Evolutionary conservation across 2,329 filamentous ascomycete species (phyloP).

Genomic region (Cyphellophora attinorum): DNA sequence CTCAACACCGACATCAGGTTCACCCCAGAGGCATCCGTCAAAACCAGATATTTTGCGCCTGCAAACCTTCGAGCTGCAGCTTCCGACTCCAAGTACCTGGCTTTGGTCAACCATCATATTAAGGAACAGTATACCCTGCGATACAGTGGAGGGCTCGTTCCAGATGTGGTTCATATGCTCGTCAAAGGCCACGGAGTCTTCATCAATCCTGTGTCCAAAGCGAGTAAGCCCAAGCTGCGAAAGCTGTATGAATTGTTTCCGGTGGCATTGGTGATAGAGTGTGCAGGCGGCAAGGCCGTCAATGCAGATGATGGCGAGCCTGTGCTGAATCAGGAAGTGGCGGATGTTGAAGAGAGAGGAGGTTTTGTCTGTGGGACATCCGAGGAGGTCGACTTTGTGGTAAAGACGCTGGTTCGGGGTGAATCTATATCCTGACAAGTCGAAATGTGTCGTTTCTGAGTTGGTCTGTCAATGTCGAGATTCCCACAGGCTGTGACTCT

Average conservation of each 20-base stretch:
- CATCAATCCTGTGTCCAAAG: slow-evolving; percentile 44
- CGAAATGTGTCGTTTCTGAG: too few species aligned
- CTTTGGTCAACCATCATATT: slow-evolving; percentile 42
- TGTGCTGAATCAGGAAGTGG: not conserved
- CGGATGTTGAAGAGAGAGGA: not conserved
- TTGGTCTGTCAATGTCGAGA: too few species aligned
- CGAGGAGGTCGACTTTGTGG: not conserved
- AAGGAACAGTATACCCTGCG: slow-evolving; percentile 48
- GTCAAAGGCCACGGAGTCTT: slow-evolving; percentile 55
- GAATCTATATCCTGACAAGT: too few species aligned
- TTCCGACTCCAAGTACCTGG: slow-evolving; percentile 40
- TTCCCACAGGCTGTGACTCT: too few species aligned
- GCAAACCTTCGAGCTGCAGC: slow-evolving; percentile 52
- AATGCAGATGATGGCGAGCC: slow-evolving; percentile 30
- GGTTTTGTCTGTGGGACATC: slow-evolving; percentile 1
- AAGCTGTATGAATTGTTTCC: slow-evolving; percentile 51
- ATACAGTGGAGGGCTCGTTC: slow-evolving; percentile 53
- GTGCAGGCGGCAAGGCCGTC: slow-evolving; percentile 47
- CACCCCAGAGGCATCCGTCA: slow-evolving; percentile 25
- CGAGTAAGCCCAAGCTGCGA: slow-evolving; percentile 48
- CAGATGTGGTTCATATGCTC: slow-evolving; percentile 50
- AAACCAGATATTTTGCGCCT: slow-evolving; percentile 52
- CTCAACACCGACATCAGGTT: not conserved
- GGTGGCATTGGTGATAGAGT: slow-evolving; percentile 51
- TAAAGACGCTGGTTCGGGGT: slow-evolving; percentile 1